Evolutionary conservation across 352 stramenopile species (phyloP), one percentile per base, ranked within the genome.

Genomic region (Pythium sp.): DNA sequence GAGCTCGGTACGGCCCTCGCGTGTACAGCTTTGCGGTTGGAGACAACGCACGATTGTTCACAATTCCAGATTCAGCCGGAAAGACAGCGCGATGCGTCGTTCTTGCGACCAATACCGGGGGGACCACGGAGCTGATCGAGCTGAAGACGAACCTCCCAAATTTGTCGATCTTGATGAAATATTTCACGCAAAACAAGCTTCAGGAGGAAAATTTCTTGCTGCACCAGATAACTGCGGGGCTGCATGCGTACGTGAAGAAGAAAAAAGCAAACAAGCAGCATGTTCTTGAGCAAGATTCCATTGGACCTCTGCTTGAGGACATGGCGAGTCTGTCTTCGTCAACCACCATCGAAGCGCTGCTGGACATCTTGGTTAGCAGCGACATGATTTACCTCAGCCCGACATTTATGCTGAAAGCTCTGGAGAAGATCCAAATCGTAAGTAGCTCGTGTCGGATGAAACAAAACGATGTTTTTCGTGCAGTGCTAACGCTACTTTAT

Each of bases 121-220:
- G 67, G 41, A 62, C 73, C 15, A 73, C 77, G 0, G 85, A 93
- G 56, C 22, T 93, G 62, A 82, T 90, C 69, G 78, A 89, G 60
- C 58, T 95, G 14, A 82, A 90, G 58, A 64, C 80, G 0, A 72
- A 70, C 20, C 58, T 89, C 0, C 79, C 82, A 15, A 92, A 87
- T 58, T 68, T 78, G 32, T 77, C 81, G 3, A 87, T 87, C 46
- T 64, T 94, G 71, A 80, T 92, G 69, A 92, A 91, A 58, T 95
- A 95, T 70, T 93, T 94, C 59, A 90, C 83, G 9, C 81, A 95
- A 58, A 93, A 93, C 65, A 92, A 92, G 55, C 80, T 92, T 11
- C 86, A 95, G 72, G 86, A 95, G 64, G 87, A 95, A 57, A 91
- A 90, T n/a, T 95, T 93, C 55, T 59, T 92, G 34, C 65, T 95